Evolutionary conservation across 2,329 filamentous ascomycete genomes (phyloP), one percentile per base, ranked within the genome.

Genomic region (Paraphoma chrysanthemicola): DNA sequence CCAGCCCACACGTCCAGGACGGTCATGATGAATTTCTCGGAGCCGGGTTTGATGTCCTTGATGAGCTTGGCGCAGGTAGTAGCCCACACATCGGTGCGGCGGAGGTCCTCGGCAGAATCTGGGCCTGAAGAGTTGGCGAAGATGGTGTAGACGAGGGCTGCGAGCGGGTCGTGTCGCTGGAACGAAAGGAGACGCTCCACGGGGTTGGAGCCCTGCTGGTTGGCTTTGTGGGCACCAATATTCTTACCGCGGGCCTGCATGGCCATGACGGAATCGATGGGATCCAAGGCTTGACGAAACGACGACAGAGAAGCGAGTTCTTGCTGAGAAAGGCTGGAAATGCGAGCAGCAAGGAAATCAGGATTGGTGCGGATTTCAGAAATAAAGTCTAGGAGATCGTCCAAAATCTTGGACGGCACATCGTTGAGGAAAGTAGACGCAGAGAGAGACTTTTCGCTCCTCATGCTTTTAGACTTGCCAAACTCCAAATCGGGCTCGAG

Each of bases 111-210:
- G 41, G 87, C 85, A 65, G 91, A 92, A 77, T 93, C 89, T 47
- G 90, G 90, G 29, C 90, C 91, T 59, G 91, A 86, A 16, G 91
- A 93, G 72, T 93, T 92, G 77, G 92, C 91, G 82, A 96, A 97
- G 74, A 92, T 90, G 65, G 92, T 94, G 79, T 95, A 91, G 59
- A 97, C 86, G 63, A 97, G 84, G 54, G 90, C 89, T 59, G 92
- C 93, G 48, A 97, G 82, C 9, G 93, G 90, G 74, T 96, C 92
- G 71, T 93, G 91, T 68, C 93, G 86, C 78, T 97, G 92, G 74
- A 97, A 96, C 49, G 91, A 93, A 68, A 96, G 82, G 60, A 95
- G 86, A 70, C 91, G 88, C 75, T 96, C 92, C 68, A 96, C 89
- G 57, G 91, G 88, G 62, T 83, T 88, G 60, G 85, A 81, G 47